A percentile compares a stretch with the other conserved stretches of the same genome.
These are phyloP conservation scores for Fistulifera solaris DNA, from an alignment of 108 stramenopile genomes.

Conservation along the genomic window DNA sequence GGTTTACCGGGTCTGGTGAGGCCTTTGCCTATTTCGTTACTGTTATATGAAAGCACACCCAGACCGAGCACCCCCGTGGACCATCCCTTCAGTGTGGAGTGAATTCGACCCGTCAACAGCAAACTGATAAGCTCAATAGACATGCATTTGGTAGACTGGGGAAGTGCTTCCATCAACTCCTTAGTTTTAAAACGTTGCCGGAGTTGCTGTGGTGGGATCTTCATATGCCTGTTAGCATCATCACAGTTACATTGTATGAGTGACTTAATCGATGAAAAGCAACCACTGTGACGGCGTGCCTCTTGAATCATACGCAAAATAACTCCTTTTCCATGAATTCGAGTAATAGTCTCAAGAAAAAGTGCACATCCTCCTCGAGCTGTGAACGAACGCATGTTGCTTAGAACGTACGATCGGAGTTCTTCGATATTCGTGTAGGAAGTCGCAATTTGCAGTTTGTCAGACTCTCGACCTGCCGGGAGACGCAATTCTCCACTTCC, in stretches of 20 bases:
- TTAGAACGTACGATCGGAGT: constrained; percentile 49
- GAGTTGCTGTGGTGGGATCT: not conserved
- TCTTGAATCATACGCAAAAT: constrained; percentile 18
- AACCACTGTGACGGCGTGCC: not conserved
- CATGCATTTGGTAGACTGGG: constrained; percentile 20
- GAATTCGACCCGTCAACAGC: constrained; percentile 48
- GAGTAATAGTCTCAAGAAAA: constrained; percentile 62
- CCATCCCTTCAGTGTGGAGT: constrained; percentile 41
- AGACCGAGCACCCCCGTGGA: constrained; percentile 46
- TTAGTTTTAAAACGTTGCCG: no score
- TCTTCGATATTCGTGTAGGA: constrained; percentile 59
- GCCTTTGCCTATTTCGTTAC: constrained; percentile 14
- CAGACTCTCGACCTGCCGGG: not conserved
- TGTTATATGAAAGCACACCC: constrained; percentile 34
- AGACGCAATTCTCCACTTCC: constrained; percentile 4
- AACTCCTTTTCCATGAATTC: constrained; percentile 47
- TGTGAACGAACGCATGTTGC: constrained; percentile 45
- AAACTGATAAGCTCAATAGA: constrained; percentile 50
- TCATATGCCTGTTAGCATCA: not conserved
- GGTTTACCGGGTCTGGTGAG: constrained; percentile 49
- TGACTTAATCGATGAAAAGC: constrained; percentile 8
- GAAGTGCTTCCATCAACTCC: no score
- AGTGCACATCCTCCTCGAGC: constrained; percentile 70
- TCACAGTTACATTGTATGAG: constrained; percentile 3
- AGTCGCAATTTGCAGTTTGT: constrained; percentile 26